Percentiles rank a stretch among this genome's conserved stretches.
Conservation (phyloP, 345 rosid species). For the Reutealis trisperma region DNA sequence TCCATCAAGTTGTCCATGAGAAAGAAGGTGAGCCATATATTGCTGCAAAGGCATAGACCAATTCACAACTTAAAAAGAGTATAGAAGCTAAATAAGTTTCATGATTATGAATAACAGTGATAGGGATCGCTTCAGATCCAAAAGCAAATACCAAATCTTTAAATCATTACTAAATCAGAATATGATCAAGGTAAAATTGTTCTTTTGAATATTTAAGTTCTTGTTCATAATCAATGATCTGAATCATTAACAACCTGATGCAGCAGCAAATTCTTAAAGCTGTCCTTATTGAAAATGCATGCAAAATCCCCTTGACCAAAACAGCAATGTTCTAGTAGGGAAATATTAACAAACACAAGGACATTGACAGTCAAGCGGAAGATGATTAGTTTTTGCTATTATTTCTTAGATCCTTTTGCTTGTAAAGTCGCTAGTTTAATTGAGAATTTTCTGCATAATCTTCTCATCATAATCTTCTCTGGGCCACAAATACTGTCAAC, state of each 20-base stretch:
- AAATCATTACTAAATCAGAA: not conserved
- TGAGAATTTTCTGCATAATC: not conserved
- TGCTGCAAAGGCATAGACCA: conserved; percentile 53
- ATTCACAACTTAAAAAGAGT: not conserved
- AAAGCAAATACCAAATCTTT: not conserved
- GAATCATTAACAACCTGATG: too few relatives aligned
- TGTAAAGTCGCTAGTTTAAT: too few relatives aligned
- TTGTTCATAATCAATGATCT: not conserved
- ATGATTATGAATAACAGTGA: not conserved
- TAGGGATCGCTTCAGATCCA: not conserved
- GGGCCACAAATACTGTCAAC: not conserved
- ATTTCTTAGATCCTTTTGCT: not conserved
- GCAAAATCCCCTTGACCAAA: not conserved
- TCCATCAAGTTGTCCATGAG: conserved; percentile 82
- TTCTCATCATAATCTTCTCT: not conserved
- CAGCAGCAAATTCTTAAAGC: not conserved
- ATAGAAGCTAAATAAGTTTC: not conserved
- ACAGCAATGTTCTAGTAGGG: not conserved
- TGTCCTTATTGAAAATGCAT: not conserved
- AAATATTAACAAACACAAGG: not conserved
- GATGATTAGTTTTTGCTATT: not conserved
- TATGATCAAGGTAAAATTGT: not conserved
- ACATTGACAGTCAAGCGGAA: not conserved
- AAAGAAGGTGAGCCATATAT: conserved; percentile 91
- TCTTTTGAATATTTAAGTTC: not conserved